phyloP scores from a whole-genome alignment of 2,329 filamentous ascomycete species.

The Coniochaeta prunicola region DNA sequence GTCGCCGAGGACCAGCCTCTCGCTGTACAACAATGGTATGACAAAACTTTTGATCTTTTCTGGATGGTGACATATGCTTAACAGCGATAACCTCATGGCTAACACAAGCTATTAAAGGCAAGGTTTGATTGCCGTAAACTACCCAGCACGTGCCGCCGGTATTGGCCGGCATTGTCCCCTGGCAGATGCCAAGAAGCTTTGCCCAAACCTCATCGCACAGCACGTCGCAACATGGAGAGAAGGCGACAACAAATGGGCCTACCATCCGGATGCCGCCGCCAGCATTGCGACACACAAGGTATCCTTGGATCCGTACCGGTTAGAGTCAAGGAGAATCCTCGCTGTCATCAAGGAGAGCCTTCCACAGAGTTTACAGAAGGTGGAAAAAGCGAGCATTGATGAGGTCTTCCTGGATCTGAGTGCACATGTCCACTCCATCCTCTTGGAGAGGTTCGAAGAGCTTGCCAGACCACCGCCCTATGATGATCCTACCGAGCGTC shows the following conservation, averaged over 20 bases:
- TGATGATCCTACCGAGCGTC: constrained; percentile 60
- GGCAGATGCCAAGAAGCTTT: constrained; percentile 77
- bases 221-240: constrained; percentile 95
- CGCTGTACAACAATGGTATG: constrained; percentile 85
- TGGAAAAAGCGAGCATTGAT: constrained; percentile 93
- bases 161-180: constrained; percentile 74
- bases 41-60: neutral
- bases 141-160: constrained; percentile 75
- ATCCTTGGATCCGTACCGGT: constrained; percentile 83
- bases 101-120: constrained; percentile 45
- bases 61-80: neutral
- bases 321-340: constrained; percentile 77
- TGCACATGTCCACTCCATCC: constrained; percentile 67
- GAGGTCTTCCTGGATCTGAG: constrained; percentile 94
- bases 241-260: constrained; percentile 86
- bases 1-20: constrained; percentile 70
- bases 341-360: constrained; percentile 68
- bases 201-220: constrained; percentile 75
- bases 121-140: constrained; percentile 93
- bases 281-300: constrained; percentile 89
- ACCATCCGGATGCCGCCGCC: constrained; percentile 71
- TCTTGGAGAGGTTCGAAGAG: constrained; percentile 73
- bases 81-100: constrained; percentile 2
- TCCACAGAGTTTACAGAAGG: constrained; percentile 56
- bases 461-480: constrained; percentile 61